phyloP scores from a whole-genome alignment of 2,329 filamentous ascomycete genomes.

The Aspergillus aculeatus region DNA sequence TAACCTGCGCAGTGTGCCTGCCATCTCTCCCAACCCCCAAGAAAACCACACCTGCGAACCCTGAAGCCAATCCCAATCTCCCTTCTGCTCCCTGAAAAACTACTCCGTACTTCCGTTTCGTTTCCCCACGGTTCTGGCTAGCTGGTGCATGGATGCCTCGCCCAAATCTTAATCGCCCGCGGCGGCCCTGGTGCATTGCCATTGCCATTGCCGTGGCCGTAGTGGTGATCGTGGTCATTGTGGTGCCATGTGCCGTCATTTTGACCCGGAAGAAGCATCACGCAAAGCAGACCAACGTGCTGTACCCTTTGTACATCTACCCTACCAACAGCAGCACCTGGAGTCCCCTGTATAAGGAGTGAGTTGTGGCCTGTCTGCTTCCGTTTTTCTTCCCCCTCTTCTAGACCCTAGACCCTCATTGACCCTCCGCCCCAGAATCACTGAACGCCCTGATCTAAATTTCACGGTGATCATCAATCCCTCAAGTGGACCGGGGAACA shows the following conservation, averaged over 20 bases:
- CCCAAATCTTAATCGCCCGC: constrained; percentile 9
- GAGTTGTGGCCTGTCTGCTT: neutral
- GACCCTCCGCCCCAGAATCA: constrained; percentile 11
- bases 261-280: constrained; percentile 7
- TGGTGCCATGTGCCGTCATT: constrained; percentile 15
- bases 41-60: neutral
- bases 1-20: neutral
- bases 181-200: constrained; percentile 14
- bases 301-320: constrained; percentile 29
- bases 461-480: constrained; percentile 35
- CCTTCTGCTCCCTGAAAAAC: neutral
- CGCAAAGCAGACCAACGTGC: constrained; percentile 12
- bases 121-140: constrained; percentile 2
- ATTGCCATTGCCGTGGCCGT: constrained; percentile 10
- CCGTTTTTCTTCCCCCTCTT: neutral
- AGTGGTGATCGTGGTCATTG: constrained; percentile 16
- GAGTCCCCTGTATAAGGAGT: constrained; percentile 24
- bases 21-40: neutral
- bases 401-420: neutral
- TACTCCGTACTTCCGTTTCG: neutral
- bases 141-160: constrained; percentile 1
- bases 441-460: constrained; percentile 21
- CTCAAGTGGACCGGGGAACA: constrained; percentile 33
- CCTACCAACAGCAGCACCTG: constrained; percentile 22
- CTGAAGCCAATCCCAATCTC: neutral